These are phyloP conservation scores for Pythium brachiatum DNA, from an alignment of 352 stramenopile species.

Conservation along the genomic window DNA sequence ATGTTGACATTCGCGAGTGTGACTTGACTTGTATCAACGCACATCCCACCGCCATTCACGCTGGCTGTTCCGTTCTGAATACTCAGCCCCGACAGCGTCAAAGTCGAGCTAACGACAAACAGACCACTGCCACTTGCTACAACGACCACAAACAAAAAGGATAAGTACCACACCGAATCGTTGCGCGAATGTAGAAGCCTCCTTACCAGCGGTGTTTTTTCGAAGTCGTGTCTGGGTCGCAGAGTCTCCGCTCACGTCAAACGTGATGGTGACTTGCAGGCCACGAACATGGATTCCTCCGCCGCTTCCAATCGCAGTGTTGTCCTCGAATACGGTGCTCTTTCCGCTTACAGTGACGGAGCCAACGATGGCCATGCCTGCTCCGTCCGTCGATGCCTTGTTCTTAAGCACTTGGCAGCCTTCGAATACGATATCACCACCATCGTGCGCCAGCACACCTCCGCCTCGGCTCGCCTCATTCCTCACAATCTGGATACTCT, in stretches of 20 bases:
- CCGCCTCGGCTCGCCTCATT: slow-evolving; percentile 12
- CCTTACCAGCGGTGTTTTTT: slow-evolving; percentile 21
- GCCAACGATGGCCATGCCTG: slow-evolving; percentile 8
- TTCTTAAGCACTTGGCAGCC: slow-evolving; percentile 3
- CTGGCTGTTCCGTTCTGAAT: slow-evolving; percentile 6
- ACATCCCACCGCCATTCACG: slow-evolving; percentile 4
- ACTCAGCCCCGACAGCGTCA: not conserved
- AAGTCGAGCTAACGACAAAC: not conserved
- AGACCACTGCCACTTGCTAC: slow-evolving; percentile 12
- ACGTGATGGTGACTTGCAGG: slow-evolving; percentile 14
- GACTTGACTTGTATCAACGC: not conserved
- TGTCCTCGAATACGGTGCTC: not conserved
- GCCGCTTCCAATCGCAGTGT: slow-evolving; percentile 14
- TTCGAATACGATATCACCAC: not conserved
- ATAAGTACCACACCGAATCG: too few relatives aligned
- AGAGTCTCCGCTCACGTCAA: not conserved
- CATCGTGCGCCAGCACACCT: not conserved
- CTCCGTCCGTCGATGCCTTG: slow-evolving; percentile 7
- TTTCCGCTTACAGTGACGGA: not conserved
- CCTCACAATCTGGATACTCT: not conserved
- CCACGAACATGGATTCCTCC: slow-evolving; percentile 31
- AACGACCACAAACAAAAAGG: not conserved
- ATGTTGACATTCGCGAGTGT: slow-evolving; percentile 3
- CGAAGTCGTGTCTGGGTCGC: not conserved
- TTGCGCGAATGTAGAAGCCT: too few relatives aligned